Conservation (phyloP, 495 filamentous ascomycete species). For the Aspergillus panamensis region DNA sequence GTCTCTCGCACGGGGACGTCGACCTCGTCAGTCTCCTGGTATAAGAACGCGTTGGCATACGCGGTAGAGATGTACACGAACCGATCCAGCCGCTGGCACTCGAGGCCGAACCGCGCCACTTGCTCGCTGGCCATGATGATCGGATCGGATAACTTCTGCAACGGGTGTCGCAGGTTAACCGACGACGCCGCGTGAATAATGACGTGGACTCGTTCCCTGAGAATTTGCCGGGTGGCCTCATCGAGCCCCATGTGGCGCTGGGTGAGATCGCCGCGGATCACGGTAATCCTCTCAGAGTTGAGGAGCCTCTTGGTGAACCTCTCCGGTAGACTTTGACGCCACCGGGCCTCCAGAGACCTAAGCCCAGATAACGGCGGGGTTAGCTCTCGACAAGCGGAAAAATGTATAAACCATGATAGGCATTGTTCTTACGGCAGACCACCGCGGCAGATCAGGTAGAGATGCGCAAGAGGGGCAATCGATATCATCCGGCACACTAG, state of each 20-base stretch:
- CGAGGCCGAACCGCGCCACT: background rate
- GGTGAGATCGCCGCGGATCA: conserved; percentile 13
- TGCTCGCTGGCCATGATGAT: conserved; percentile 10
- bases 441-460: conserved; percentile 21
- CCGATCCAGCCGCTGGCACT: background rate
- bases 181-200: conserved; percentile 27
- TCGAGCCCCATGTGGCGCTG: conserved; percentile 1
- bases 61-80: conserved; percentile 22
- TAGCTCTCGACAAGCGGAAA: no score
- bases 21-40: background rate
- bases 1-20: background rate
- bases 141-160: background rate
- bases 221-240: background rate
- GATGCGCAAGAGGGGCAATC: background rate
- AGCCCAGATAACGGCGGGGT: background rate
- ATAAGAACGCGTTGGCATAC: conserved; percentile 6
- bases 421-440: conserved; percentile 9
- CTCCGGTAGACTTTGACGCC: conserved; percentile 12
- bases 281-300: background rate
- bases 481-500: conserved; percentile 16
- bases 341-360: background rate
- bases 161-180: conserved; percentile 19
- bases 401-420: no score
- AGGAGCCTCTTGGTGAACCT: background rate
- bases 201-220: conserved; percentile 11